Evolutionary conservation across 2,329 filamentous ascomycete genomes (phyloP).

Genomic region (Gnomoniopsis sp.): DNA sequence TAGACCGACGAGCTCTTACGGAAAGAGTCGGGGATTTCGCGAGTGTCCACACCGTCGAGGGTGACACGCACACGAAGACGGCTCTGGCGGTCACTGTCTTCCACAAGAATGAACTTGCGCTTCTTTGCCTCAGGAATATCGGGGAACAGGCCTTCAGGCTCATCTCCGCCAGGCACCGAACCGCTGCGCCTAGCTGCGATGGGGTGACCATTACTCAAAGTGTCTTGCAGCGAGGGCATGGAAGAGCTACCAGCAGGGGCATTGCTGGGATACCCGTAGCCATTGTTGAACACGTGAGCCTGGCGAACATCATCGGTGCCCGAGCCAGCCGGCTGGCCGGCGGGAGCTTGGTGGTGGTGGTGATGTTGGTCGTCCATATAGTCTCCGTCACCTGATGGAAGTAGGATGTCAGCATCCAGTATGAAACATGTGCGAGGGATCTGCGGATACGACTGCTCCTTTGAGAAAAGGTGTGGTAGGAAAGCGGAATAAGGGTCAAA

Average conservation of each 20-base stretch:
- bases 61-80: constrained; percentile 87
- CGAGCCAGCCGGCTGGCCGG: constrained; percentile 18
- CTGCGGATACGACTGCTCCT: constrained; percentile 17
- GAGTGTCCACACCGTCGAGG: constrained; percentile 89
- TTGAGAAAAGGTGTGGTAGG: constrained; percentile 17
- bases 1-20: constrained; percentile 86
- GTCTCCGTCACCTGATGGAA: constrained; percentile 55
- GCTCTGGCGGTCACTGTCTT: constrained; percentile 77
- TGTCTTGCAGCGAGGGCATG: constrained; percentile 64
- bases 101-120: constrained; percentile 94
- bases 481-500: constrained; percentile 31
- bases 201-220: constrained; percentile 39
- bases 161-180: constrained; percentile 48
- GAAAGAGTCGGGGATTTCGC: constrained; percentile 94
- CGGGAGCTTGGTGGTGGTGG: constrained; percentile 56
- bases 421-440: constrained; percentile 18
- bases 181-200: constrained; percentile 33
- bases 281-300: constrained; percentile 65
- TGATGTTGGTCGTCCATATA: constrained; percentile 55
- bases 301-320: constrained; percentile 65
- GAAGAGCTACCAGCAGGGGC: constrained; percentile 52
- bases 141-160: constrained; percentile 73
- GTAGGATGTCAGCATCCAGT: constrained; percentile 22
- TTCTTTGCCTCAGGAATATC: constrained; percentile 86
- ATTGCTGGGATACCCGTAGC: constrained; percentile 64